These are phyloP conservation scores for Allomyces arbusculus DNA, from an alignment of 192 early-diverging fungal genomes.

Conservation along the genomic window DNA sequence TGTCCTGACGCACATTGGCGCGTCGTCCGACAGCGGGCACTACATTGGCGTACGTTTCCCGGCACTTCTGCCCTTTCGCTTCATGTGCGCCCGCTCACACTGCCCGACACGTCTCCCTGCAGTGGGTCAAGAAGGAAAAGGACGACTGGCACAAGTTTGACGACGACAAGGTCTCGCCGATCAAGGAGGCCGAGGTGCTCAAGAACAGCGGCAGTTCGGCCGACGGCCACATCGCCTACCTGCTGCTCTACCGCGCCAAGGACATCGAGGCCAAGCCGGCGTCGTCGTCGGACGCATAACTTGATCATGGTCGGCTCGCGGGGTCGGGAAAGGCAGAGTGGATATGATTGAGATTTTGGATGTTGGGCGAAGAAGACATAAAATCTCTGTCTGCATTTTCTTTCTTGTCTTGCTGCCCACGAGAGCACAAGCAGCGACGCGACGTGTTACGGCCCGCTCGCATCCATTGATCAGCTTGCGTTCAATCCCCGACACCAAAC, in stretches of 20 bases:
- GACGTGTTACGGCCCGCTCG: no score
- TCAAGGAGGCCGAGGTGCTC: slow-evolving; percentile 66
- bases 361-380: no score
- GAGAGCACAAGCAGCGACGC: no score
- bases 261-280: slow-evolving; percentile 14
- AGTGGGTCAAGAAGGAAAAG: neutral
- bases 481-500: no score
- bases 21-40: slow-evolving; percentile 73
- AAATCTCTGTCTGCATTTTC: no score
- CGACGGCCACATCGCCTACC: slow-evolving; percentile 69
- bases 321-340: no score
- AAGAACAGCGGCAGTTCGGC: slow-evolving; percentile 75
- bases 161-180: slow-evolving; percentile 77
- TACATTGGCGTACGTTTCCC: neutral
- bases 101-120: slow-evolving; percentile 34
- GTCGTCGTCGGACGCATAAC: no score
- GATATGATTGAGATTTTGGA: no score
- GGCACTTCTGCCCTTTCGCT: neutral
- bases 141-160: slow-evolving; percentile 76
- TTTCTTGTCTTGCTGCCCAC: no score
- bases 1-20: slow-evolving; percentile 88
- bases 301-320: no score
- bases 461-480: no score
- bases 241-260: slow-evolving; percentile 71
- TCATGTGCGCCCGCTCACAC: neutral